phyloP scores from a whole-genome alignment of 371 early-diverging fungal genomes.

The Apophysomyces elegans region DNA sequence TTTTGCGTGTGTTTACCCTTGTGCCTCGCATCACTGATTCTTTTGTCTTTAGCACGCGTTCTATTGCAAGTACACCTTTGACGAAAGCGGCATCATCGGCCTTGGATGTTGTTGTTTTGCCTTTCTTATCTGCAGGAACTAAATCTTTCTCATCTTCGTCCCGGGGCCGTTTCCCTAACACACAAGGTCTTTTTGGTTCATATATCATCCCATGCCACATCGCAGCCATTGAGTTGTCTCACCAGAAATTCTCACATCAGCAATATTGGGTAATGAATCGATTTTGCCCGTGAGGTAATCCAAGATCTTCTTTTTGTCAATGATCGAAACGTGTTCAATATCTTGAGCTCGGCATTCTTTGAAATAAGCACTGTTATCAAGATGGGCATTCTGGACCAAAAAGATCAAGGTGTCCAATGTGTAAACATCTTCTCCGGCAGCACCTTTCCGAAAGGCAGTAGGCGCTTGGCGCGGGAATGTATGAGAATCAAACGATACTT shows the following conservation, averaged over 20 bases:
- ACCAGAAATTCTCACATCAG: conserved; percentile 16
- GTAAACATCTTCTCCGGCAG: conserved; percentile 64
- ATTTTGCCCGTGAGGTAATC: conserved; percentile 79
- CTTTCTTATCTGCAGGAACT: conserved; percentile 25
- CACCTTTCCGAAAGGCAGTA: conserved; percentile 61
- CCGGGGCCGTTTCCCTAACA: conserved; percentile 37
- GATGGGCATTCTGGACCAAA: conserved; percentile 64
- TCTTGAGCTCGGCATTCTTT: conserved; percentile 64
- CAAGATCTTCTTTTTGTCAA: conserved; percentile 70
- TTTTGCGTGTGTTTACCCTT: conserved; percentile 28
- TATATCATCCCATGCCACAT: background rate
- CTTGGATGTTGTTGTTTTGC: conserved; percentile 34
- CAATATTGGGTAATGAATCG: conserved; percentile 52
- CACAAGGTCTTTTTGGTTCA: conserved; percentile 1
- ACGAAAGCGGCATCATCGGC: conserved; percentile 46
- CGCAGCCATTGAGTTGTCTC: background rate
- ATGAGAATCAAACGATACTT: conserved; percentile 57
- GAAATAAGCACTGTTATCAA: conserved; percentile 76
- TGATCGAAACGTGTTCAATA: conserved; percentile 71
- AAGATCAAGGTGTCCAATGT: conserved; percentile 78
- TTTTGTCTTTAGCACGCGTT: conserved; percentile 48
- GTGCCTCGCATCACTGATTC: conserved; percentile 50
- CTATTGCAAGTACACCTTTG: conserved; percentile 43
- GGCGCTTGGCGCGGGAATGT: conserved; percentile 62
- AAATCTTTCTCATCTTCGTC: conserved; percentile 41